Evolutionary conservation across 306 rosid genomes (phyloP), one percentile per base, ranked within the genome.

Genomic region (Rosa persica): DNA sequence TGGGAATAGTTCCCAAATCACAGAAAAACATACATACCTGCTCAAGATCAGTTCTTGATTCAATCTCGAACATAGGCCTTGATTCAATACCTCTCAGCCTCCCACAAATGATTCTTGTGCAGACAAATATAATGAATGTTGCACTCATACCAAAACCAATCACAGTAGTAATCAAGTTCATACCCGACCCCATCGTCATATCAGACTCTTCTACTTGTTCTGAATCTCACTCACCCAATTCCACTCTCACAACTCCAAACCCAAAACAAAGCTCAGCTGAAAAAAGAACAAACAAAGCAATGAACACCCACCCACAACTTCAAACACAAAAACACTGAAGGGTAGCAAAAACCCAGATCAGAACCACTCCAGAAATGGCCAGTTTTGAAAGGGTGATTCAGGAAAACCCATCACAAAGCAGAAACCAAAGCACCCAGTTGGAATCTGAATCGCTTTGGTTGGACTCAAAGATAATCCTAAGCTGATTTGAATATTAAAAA

Each of bases 91-190:
- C 77, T 73, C 93, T 77, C 30, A 92, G 76, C 83, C 98, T 91
- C 48, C 93, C 97, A 85, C 98, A 95, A 67, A 95, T 87, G 79
- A 95, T 85, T 91, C 97, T 92, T n/a, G 98, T 78, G 80, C 98
- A 95, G 5, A 95, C 95, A 82, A 95, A 95, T 27, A 95, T 91
- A 69, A 95, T 95, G 86, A 95, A 95, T 65, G 97, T 89, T 48
- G 97, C 96, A 84, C 98, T 95, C 89, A 95, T 81, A 55, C 96
- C 98, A 85, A 95, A 95, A 58, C 98, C 98, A 81, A 95, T 84
- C 27, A 88, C 71, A 79, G 97, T 89, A 36, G 93, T 95, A 67
- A 88, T 75, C 88, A 90, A 85, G 86, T 92, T 92, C 80, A 87
- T 87, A 71, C 83, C 78, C 5, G 88, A 51, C 82, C 88, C 81